These are phyloP conservation scores for Fusarium transvaalense DNA, from an alignment of 2,329 filamentous ascomycete species.

Conservation along the genomic window DNA sequence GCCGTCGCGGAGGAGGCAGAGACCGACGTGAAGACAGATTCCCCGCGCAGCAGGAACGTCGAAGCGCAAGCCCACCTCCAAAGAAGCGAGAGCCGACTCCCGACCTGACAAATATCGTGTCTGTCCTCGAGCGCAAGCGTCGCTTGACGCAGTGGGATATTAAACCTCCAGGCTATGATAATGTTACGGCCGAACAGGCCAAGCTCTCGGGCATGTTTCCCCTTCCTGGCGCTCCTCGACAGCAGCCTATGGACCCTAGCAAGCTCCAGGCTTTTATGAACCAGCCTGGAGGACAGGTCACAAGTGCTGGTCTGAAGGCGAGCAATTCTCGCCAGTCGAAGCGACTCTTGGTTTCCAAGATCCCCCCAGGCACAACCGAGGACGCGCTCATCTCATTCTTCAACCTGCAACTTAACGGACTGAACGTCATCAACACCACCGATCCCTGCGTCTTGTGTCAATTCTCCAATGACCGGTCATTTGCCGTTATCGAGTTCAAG, in stretches of 20 bases:
- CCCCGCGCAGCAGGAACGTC: constrained; percentile 65
- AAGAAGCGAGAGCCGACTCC: constrained; percentile 97
- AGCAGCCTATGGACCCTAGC: constrained; percentile 94
- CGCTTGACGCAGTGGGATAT: constrained; percentile 99
- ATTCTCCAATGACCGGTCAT: constrained; percentile 80
- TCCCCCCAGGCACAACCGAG: constrained; percentile 79
- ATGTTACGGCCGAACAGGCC: constrained; percentile 97
- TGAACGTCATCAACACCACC: constrained; percentile 86
- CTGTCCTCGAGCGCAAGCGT: constrained; percentile 87
- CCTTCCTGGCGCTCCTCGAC: constrained; percentile 91
- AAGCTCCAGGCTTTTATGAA: constrained; percentile 97
- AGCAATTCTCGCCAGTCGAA: constrained; percentile 95
- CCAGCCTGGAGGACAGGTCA: constrained; percentile 79
- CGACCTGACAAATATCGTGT: constrained; percentile 87
- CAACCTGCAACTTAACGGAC: constrained; percentile 95
- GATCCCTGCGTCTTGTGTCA: constrained; percentile 90
- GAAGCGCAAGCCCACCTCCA: constrained; percentile 82
- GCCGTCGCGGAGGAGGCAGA: constrained; percentile 64
- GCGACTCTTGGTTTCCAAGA: constrained; percentile 87
- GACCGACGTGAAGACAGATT: constrained; percentile 58
- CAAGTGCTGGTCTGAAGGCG: constrained; percentile 86
- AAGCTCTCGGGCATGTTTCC: constrained; percentile 99
- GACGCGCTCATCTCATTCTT: constrained; percentile 86
- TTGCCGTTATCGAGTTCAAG: constrained; percentile 93
- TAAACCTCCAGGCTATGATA: constrained; percentile 97